Evolutionary conservation across 2,329 filamentous ascomycete genomes (phyloP).

Genomic region (Knoxdaviesia capensis): DNA sequence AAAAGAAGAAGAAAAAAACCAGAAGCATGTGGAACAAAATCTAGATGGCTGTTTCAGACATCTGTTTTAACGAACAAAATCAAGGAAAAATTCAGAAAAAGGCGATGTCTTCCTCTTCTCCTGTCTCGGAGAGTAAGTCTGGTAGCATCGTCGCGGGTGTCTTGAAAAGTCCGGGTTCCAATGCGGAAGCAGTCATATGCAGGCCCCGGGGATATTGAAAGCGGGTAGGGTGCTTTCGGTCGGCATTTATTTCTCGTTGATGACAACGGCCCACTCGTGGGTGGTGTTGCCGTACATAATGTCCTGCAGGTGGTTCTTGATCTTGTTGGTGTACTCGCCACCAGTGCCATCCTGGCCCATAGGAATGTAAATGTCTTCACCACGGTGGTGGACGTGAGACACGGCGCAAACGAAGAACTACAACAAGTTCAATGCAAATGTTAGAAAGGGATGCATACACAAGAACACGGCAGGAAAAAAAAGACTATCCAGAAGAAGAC

Average conservation of each 20-base stretch:
- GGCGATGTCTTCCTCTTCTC: too few species aligned
- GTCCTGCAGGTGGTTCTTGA: conserved; percentile 48
- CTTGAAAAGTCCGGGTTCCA: too few species aligned
- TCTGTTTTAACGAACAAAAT: too few species aligned
- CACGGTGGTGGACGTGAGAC: conserved; percentile 46
- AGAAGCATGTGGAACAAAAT: too few species aligned
- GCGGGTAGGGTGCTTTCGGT: neutral
- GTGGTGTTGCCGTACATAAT: conserved; percentile 56
- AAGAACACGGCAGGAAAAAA: neutral
- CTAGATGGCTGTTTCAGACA: too few species aligned
- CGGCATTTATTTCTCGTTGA: conserved; percentile 28
- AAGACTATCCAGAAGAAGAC: conserved; percentile 12
- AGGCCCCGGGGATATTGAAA: too few species aligned
- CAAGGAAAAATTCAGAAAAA: too few species aligned
- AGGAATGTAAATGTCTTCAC: conserved; percentile 39
- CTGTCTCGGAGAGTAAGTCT: too few species aligned
- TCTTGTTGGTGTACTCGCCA: conserved; percentile 33
- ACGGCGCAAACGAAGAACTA: conserved; percentile 54
- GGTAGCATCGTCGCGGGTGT: too few species aligned
- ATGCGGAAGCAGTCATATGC: too few species aligned
- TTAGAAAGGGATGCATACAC: conserved; percentile 6
- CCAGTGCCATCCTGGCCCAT: conserved; percentile 31
- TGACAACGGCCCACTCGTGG: conserved; percentile 50
- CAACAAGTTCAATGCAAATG: neutral
- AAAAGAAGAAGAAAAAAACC: too few species aligned